Base-by-base conservation (phyloP, 2,329 filamentous ascomycete species). In the Pestalotiopsis sp. region DNA sequence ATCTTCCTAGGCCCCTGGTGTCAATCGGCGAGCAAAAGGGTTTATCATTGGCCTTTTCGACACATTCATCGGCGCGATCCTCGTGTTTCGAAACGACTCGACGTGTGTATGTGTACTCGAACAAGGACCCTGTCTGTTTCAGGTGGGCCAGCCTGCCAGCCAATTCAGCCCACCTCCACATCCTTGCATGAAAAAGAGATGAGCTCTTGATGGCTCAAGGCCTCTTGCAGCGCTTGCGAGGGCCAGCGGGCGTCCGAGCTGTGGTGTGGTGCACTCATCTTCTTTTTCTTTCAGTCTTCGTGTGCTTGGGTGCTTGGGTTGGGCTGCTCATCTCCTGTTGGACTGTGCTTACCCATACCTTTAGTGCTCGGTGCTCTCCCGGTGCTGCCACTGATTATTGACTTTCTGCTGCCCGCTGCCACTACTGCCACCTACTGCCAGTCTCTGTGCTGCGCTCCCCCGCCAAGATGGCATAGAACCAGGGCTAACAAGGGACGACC, bases 151-250 rank as follows among this genome's bases (percentile, higher is more conserved):
- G 31, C 45, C 45, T 31, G 64, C 52, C 64, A 20, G n/a, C 45
- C 64, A 57, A 57, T 65, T 65, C 41, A 65, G 64, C 64, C 64
- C 64, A 49, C 62, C 64, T 65, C 64, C 64, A 59, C 55, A 66
- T 66, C 64, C 64, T 49, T 66, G 64, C 64, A 66, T 66, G 52
- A 66, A 57, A 36, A 62, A 59, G 55, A 66, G 64, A 66, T 66
- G 64, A 66, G 64, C 64, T 66, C 58, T 31, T 20, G 64, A 60
- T 49, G 55, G 55, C 20, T 17, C 25, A 66, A 66, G 64, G 64
- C 23, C 39, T 25, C 64, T 65, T 65, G 64, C 64, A 65, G 64
- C 36, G 20, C 64, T 66, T 66, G 64, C 27, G 36, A 36, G 25
- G 59, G 25, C 31, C 59, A 27, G 27, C 12, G 31, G 23, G 55